Base-by-base conservation (phyloP, 164 flowering plant genomes). In the Berberis thunbergii region DNA sequence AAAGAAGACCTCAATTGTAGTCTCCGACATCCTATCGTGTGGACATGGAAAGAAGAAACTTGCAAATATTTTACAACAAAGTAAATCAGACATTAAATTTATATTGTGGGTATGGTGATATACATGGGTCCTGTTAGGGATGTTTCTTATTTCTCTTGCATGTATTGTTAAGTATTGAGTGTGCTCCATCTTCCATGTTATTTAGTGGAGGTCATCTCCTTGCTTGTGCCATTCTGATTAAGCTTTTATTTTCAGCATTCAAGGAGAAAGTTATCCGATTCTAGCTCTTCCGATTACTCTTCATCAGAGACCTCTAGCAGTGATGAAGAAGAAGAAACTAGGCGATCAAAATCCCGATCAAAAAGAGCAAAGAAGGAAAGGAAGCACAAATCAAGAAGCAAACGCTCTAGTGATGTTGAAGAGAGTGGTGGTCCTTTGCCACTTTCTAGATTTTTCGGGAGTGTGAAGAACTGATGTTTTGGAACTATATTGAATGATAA, bases 391-490 rank as follows among this genome's bases (percentile, higher is more conserved):
- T 84, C 91, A 57, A 85, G 79, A 74, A 70, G 64, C 62, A 86
- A 83, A 76, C 77, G 78, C 38, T 75, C 80, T 38, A 68, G 78
- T 61, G 83, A 83, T 49, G 75, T 72, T 40, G 84, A 84, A 57
- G 87, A 79, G 57, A 69, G 50, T 53, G 83, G 74, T 46, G 97
- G 99, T 6, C 97, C 99, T 57, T 78, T 95, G 69, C 99, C 96
- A 5, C 94, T 95, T 55, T 95, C 99, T 43, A 89, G 75, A 75
- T 95, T 95, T 82, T 95, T 95, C 73, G 91, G 81, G 66, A 85
- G 64, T 64, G 69, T 70, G 65, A 89, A 89, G 83, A 84, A 75
- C 74, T 86, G 73, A 81, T 72, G 40, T 57, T 60, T 49, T 41
- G n/a, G n/a, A 11, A 11, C 54, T 52, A 6, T 10, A 12, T 52